Conservation (phyloP, 371 early-diverging fungal species). For the Syncephalastrum sp. region DNA sequence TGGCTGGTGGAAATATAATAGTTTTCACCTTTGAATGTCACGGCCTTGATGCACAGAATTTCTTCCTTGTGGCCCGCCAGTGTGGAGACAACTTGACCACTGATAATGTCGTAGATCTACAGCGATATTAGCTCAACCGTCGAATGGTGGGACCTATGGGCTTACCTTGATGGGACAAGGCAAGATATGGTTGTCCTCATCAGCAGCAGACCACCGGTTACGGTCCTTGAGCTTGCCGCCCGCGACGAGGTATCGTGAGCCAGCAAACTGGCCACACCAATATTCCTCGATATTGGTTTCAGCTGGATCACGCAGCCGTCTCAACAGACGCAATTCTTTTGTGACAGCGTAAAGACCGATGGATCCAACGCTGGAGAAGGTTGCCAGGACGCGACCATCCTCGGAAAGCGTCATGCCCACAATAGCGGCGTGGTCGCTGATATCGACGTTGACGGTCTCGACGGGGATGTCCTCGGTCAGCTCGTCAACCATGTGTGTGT, state of each 20-base stretch:
- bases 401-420: conserved; percentile 78
- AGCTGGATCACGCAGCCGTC: conserved; percentile 69
- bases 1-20: conserved; percentile 88
- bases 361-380: conserved; percentile 80
- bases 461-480: conserved; percentile 70
- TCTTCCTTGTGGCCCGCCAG: conserved; percentile 88
- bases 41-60: conserved; percentile 75
- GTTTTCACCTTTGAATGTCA: conserved; percentile 72
- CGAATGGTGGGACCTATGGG: neutral
- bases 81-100: conserved; percentile 66
- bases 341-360: conserved; percentile 80
- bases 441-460: conserved; percentile 47
- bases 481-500: conserved; percentile 20
- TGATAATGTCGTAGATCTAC: conserved; percentile 73
- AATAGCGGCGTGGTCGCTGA: conserved; percentile 61
- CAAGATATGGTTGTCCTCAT: conserved; percentile 89
- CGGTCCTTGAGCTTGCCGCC: conserved; percentile 76
- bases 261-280: conserved; percentile 75
- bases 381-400: conserved; percentile 81
- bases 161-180: conserved; percentile 82
- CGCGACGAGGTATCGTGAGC: conserved; percentile 24
- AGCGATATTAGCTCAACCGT: neutral
- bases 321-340: conserved; percentile 60
- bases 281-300: conserved; percentile 90
- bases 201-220: conserved; percentile 80